phyloP scores from a whole-genome alignment of 2,329 filamentous ascomycete genomes.

The Sporothrix brasiliensis region DNA sequence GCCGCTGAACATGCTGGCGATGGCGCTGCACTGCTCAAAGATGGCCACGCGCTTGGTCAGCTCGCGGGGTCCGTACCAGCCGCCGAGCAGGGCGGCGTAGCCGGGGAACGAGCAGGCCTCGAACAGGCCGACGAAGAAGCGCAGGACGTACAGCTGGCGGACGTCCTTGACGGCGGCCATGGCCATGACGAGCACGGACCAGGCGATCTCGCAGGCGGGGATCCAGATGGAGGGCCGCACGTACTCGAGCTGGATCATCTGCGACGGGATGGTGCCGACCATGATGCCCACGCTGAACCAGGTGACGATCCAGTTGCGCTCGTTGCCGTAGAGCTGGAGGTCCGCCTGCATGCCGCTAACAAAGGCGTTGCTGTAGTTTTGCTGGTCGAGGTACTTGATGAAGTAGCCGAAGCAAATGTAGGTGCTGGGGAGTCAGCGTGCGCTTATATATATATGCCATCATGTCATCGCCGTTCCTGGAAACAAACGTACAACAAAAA shows the following conservation, averaged over 20 bases:
- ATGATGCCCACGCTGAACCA: constrained; percentile 55
- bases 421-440: constrained; percentile 13
- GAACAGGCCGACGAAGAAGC: constrained; percentile 42
- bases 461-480: too few species aligned
- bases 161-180: constrained; percentile 42
- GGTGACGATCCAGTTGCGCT: constrained; percentile 45
- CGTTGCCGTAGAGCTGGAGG: constrained; percentile 45
- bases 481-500: constrained; percentile 27
- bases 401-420: constrained; percentile 57
- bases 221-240: constrained; percentile 42
- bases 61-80: constrained; percentile 62
- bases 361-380: constrained; percentile 45
- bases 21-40: constrained; percentile 61
- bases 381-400: constrained; percentile 52
- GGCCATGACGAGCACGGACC: constrained; percentile 40
- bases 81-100: constrained; percentile 29
- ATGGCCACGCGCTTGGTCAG: constrained; percentile 63
- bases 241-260: constrained; percentile 50
- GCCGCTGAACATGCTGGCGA: constrained; percentile 63
- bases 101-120: constrained; percentile 37
- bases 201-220: constrained; percentile 40
- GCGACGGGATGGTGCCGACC: constrained; percentile 63
- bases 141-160: constrained; percentile 41
- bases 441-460: too few species aligned
- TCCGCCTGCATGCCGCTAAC: constrained; percentile 47